These are phyloP conservation scores for Pseudisothecium myosuroides DNA, from an alignment of 225 moss, liverwort and hornwort genomes.

Conservation along the genomic window DNA sequence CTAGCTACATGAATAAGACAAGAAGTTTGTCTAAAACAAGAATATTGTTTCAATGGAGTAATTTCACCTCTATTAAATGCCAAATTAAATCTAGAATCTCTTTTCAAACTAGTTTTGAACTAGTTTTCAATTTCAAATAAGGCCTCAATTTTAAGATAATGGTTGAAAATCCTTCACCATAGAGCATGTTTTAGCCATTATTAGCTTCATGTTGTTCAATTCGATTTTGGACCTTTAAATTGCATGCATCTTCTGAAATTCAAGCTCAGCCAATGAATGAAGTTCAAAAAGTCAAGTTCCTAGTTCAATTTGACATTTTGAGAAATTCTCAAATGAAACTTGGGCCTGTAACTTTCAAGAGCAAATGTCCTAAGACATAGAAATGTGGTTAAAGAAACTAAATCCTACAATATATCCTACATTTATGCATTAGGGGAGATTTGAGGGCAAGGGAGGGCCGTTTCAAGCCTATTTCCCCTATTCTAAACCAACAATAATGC, in stretches of 20 bases:
- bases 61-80: background rate
- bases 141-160: background rate
- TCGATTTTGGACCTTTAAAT: background rate
- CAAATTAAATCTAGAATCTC: background rate
- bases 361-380: background rate
- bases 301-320: background rate
- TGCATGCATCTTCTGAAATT: background rate
- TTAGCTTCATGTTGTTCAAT: background rate
- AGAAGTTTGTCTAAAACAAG: no score
- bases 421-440: no score
- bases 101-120: no score
- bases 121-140: background rate
- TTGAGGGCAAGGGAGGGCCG: no score
- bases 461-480: no score
- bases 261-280: background rate
- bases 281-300: background rate
- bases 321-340: background rate
- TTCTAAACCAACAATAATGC: no score
- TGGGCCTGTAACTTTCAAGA: accelerated
- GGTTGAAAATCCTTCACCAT: background rate
- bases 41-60: background rate
- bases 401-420: no score
- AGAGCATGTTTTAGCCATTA: background rate
- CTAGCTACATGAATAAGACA: no score
- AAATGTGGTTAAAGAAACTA: background rate